Conservation (phyloP, 2,329 filamentous ascomycete species). For the Sarocladium brachiariae region DNA sequence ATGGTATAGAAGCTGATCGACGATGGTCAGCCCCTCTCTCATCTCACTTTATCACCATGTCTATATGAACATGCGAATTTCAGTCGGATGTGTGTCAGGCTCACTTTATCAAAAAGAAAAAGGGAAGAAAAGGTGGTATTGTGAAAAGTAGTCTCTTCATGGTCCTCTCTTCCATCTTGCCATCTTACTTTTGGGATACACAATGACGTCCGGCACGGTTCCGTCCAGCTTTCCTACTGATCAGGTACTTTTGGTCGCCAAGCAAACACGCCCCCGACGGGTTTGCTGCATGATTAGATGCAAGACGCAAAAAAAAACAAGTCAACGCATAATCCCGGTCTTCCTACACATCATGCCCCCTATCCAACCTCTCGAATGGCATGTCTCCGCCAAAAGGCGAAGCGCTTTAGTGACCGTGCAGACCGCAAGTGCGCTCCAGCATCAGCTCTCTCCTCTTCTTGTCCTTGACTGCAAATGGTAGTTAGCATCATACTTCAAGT, state of each 20-base stretch:
- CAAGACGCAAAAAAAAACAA: not conserved
- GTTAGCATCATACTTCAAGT: slow-evolving; percentile 26
- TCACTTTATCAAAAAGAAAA: no score
- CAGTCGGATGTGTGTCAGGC: no score
- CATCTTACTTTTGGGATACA: not conserved
- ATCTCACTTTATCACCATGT: no score
- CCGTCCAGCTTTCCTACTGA: not conserved
- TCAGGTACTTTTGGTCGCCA: slow-evolving; percentile 3
- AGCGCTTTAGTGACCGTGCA: slow-evolving; percentile 30
- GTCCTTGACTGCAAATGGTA: slow-evolving; percentile 50
- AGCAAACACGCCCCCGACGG: not conserved
- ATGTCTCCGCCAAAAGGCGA: not conserved
- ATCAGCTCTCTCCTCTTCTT: slow-evolving; percentile 60
- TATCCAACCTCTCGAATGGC: not conserved
- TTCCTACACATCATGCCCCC: not conserved
- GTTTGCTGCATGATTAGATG: slow-evolving; percentile 6
- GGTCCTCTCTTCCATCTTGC: not conserved
- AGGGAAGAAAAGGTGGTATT: not conserved
- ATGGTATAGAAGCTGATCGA: no score
- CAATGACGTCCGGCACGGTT: slow-evolving; percentile 6
- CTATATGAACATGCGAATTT: no score
- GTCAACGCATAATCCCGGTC: not conserved
- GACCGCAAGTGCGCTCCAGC: slow-evolving; percentile 52
- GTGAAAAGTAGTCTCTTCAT: not conserved
- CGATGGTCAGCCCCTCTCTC: no score